Evolutionary conservation across 1,139 yeast genomes (phyloP), one percentile per base, ranked within the genome.

Genomic region (Ogataea hybrid): DNA sequence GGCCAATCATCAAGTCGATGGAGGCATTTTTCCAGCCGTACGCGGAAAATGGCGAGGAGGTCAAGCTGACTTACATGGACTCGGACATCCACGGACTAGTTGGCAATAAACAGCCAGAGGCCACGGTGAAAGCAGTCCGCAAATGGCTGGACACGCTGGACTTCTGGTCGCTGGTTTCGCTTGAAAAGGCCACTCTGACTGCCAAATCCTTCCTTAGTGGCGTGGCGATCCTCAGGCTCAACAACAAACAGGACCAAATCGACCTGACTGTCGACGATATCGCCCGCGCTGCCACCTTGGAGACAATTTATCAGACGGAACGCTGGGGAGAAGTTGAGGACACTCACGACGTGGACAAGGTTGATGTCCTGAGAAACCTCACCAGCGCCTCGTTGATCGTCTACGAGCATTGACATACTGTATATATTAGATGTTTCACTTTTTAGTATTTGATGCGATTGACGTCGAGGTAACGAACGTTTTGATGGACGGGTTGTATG

Each of bases 311-410:
- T 63, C 98, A 92, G 64, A 86, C 95, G 21, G 80, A 78, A 30
- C 76, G 81, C 57, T 92, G 98, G 98, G 98, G 98, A 30, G 97
- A 92, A 63, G 97, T 92, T 18, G 98, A 92, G 67, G 98, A 92
- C 58, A 89, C 97, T 4, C 98, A 92, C 60, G 98, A 92, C 62
- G 97, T 92, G 14, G 95, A 88, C 57, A 84, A 84, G 62, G 95
- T 81, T 35, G 97, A 92, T 53, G 75, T 95, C 62, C 71, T 87
- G 53, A 78, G 97, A 63, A 82, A 81, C 55, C 72, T 92, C 39
- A 79, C 92, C 25, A 77, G 90, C 53, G 94, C 96, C 27, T 84
- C 89, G n/a, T 65, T 88, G 43, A 64, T 84, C 25, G 74, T 34
- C 17, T 35, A 18, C 29, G 35, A 25, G 23, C 39, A 35, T 8